Evolutionary conservation across 2,329 filamentous ascomycete species (phyloP), one percentile per base, ranked within the genome.

Genomic region (Aspergillus versicolor): DNA sequence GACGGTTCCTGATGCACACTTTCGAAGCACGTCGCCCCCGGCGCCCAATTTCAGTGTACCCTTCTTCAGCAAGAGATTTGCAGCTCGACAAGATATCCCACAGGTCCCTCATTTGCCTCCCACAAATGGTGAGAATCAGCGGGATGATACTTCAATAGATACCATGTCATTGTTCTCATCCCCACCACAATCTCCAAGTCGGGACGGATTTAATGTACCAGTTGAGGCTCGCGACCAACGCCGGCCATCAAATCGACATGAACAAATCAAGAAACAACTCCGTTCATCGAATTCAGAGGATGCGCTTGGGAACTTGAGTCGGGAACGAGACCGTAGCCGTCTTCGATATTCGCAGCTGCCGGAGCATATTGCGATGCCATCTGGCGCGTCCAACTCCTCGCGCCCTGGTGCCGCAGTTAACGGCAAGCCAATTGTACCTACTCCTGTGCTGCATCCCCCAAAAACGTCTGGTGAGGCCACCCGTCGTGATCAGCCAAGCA

Each of bases 31-130:
- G n/a, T 72, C 74, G 0, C 69, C 72, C 3, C 66, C 72, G 22
- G 67, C 74, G 3, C 75, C 73, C 3, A 77, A 77, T 53, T 76
- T 77, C 48, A 77, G 75, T 55, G 70, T 77, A 15, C 75, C 75
- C 3, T 69, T 69, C 1, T 75, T 76, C 53, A 77, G 73, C 65
- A 73, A 69, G 63, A 70, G 73, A 56, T 75, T 74, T 41, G 63
- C 66, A 3, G 57, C 68, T 3, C 58, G 57, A 27, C 30, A 56
- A 48, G 13, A 57, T 42, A 34, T 56, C 45, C 30, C 59, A 4
- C 61, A 67, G 15, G 41, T 53, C 27, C 61, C 63, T 34, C 63
- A 62, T 13, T 57, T 63, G 19, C 43, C 65, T 17, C 61, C 60
- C 42, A 48, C 50, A 13, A 48, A 52, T 7, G 61, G 59, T 6